Base-by-base conservation (phyloP, 225 moss, liverwort and hornwort genomes). In the Physcomitrium patens region DNA sequence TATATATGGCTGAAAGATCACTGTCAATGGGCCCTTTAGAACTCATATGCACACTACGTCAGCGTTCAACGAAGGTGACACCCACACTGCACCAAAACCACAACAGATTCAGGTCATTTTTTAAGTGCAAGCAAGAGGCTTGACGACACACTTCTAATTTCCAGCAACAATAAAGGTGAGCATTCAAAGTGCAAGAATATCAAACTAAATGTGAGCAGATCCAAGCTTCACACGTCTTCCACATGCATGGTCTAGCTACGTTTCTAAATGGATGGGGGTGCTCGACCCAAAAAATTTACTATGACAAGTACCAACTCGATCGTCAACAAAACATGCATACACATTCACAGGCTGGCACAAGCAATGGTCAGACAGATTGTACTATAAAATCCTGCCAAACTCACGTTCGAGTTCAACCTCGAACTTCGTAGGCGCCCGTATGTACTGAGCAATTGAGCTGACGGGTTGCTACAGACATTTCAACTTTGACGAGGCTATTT, bases 331-430 rank as follows among this genome's bases (percentile, higher is more conserved):
- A 10, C 51, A 65, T 69, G 44, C 58, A 58, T 48, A 65, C 52
- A 27, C 66, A 58, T 76, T 12, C 49, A 63, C 27, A 57, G n/a
- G 22, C n/a, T 13, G 22, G 31, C 70, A 62, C 61, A 42, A 53
- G 23, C 5, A 61, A 15, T 31, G 51, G 31, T 52, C 77, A 52
- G 37, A 19, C 13, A 8, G 56, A 43, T n/a, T 63, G 14, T 65
- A 19, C 75, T 10, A 1, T 53, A 67, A 70, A 18, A 20, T 46
- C 16, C 44, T 52, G 52, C 41, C 53, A 65, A 63, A 47, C 45
- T 63, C 63, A 55, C 13, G 16, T 73, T 23, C 51, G 68, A 70
- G 44, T 26, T 45, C 18, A 74, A 65, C 54, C 24, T 55, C 65
- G 12, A 74, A 55, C 65, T 45, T 17, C 55, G 45, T 8, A 17